Conservation (phyloP, 139 green algal species). For the Asterochloris sp. region DNA sequence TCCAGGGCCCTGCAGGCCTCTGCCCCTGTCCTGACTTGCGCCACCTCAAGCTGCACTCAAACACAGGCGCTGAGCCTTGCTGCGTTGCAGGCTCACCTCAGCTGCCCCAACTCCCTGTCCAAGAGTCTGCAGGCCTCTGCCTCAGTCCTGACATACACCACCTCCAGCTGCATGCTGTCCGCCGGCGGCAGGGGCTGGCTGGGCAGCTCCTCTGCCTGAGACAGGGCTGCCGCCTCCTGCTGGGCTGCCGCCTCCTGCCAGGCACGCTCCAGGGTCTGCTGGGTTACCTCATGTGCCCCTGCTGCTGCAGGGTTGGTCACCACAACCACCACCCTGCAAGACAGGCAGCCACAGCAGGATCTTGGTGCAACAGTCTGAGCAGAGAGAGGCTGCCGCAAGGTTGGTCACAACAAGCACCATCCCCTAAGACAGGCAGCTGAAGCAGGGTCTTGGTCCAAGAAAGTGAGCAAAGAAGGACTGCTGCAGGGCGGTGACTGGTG, state of each 20-base stretch:
- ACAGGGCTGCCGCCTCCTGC: not conserved
- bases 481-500: too few relatives aligned
- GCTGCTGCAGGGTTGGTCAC: constrained; percentile 47
- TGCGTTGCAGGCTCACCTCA: not conserved
- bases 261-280: constrained; percentile 11
- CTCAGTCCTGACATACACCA: constrained; percentile 60
- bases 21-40: too few relatives aligned
- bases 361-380: not conserved
- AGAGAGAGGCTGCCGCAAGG: not conserved
- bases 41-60: too few relatives aligned
- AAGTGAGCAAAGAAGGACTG: too few relatives aligned
- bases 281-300: constrained; percentile 28
- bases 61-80: not conserved
- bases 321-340: constrained; percentile 44
- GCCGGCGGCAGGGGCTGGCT: not conserved
- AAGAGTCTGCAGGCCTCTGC: constrained; percentile 47
- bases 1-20: too few relatives aligned
- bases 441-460: too few relatives aligned
- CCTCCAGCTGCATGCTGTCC: constrained; percentile 39
- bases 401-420: not conserved
- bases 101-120: constrained; percentile 42
- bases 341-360: not conserved
- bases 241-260: constrained; percentile 23
- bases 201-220: not conserved
- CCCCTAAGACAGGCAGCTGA: not conserved